phyloP scores from a whole-genome alignment of 805 yeast species.

The Candida krabiensis region DNA sequence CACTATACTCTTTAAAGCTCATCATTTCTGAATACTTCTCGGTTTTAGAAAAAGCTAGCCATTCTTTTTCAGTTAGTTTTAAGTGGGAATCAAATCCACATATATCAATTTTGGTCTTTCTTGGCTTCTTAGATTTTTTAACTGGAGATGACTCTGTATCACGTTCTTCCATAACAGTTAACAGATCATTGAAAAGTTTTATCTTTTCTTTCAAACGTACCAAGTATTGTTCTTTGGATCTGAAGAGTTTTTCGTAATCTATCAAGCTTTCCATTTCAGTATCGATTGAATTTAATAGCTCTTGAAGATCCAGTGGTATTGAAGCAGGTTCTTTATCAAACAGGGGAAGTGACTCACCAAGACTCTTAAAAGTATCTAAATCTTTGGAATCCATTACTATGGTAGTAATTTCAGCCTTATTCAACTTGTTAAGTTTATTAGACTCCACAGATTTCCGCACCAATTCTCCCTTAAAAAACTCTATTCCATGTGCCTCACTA shows the following conservation, averaged over 20 bases:
- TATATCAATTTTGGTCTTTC: constrained; percentile 39
- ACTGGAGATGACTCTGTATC: constrained; percentile 8
- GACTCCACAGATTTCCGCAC: constrained; percentile 16
- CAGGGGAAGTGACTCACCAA: constrained; percentile 46
- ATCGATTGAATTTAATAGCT: constrained; percentile 23
- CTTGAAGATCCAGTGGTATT: constrained; percentile 5
- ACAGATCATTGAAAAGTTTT: constrained; percentile 38
- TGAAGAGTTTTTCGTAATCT: constrained; percentile 11
- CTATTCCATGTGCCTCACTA: constrained; percentile 64
- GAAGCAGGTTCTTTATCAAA: constrained; percentile 22
- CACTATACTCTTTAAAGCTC: constrained; percentile 9
- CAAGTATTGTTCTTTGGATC: constrained; percentile 26
- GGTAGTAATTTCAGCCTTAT: constrained; percentile 12
- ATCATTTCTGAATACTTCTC: constrained; percentile 12
- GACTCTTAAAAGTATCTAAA: constrained; percentile 21
- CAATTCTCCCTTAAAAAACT: constrained; percentile 37
- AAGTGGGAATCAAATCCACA: constrained; percentile 49
- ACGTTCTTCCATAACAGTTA: constrained; percentile 19
- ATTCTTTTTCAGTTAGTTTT: constrained; percentile 18
- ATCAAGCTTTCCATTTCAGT: constrained; percentile 19
- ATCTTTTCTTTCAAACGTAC: constrained; percentile 36
- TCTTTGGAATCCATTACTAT: constrained; percentile 17
- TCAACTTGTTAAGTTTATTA: constrained; percentile 10
- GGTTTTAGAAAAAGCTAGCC: constrained; percentile 20
- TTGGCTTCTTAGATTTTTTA: constrained; percentile 20